These are phyloP conservation scores for Leccinellum albellum DNA, from an alignment of 768 basidiomycete species.

Conservation along the genomic window DNA sequence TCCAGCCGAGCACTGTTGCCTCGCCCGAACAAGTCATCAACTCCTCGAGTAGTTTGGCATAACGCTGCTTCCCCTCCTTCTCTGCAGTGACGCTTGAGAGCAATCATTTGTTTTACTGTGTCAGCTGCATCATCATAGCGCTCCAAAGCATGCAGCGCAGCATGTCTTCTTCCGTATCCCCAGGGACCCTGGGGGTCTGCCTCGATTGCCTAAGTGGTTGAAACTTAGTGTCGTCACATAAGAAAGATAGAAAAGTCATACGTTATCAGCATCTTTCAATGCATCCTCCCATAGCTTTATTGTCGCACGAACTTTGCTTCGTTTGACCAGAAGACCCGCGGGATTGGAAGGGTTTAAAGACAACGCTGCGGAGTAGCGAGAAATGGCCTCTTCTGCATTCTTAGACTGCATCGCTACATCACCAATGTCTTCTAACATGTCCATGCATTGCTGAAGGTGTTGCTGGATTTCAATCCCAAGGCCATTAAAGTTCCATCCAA, in stretches of 20 bases:
- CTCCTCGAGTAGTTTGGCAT: not conserved
- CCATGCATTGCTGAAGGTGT: not conserved
- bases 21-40: constrained; percentile 1
- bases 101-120: not conserved
- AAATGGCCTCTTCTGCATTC: not conserved
- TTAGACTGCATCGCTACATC: not conserved
- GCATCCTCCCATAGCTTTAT: constrained; percentile 2
- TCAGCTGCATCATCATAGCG: not conserved
- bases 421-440: not conserved
- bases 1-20: not conserved
- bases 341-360: not conserved
- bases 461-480: not conserved
- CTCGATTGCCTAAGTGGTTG: not conserved
- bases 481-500: constrained; percentile 11
- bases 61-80: constrained; percentile 1
- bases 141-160: not conserved
- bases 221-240: not conserved
- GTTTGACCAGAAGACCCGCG: constrained; percentile 3
- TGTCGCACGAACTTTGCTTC: not conserved
- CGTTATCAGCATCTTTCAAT: not conserved
- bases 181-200: not conserved
- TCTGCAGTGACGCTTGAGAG: too few species aligned
- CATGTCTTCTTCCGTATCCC: constrained; percentile 3
- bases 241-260: too few species aligned
- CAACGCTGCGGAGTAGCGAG: too few species aligned